Evolutionary conservation across 2,329 filamentous ascomycete species (phyloP).

Genomic region (Aureobasidium uvarum): DNA sequence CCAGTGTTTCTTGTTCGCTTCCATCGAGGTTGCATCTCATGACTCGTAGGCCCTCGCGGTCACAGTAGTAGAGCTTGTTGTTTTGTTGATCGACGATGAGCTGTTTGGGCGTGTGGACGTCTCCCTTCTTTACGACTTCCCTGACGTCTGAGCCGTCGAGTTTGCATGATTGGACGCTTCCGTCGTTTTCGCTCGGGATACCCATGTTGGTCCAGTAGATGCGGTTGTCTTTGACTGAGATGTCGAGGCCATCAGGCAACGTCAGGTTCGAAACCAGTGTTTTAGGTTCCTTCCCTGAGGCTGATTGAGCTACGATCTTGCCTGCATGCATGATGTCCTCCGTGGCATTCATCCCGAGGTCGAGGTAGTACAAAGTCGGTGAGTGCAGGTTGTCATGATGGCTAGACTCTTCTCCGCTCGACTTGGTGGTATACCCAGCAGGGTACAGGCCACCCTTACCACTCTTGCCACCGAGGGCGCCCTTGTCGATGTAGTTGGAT

Average conservation of each 20-base stretch:
- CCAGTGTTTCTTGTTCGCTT: conserved; percentile 40
- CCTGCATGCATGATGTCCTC: conserved; percentile 49
- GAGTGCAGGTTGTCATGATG: conserved; percentile 17
- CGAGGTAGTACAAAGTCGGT: conserved; percentile 9
- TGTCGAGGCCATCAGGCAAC: conserved; percentile 43
- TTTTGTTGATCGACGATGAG: conserved; percentile 35
- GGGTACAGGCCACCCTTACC: conserved; percentile 29
- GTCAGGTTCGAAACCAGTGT: conserved; percentile 59
- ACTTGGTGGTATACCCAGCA: conserved; percentile 5
- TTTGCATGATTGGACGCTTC: conserved; percentile 41
- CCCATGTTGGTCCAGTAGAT: conserved; percentile 41
- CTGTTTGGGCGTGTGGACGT: conserved; percentile 53
- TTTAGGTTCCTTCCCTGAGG: conserved; percentile 49
- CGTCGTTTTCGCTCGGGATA: conserved; percentile 27
- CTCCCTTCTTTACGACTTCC: conserved; percentile 47
- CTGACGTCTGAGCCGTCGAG: conserved; percentile 36
- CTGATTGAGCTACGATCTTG: conserved; percentile 57
- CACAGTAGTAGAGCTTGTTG: conserved; percentile 44
- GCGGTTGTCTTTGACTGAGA: conserved; percentile 40
- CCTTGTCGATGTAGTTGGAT: conserved; percentile 47
- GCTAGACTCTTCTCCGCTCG: neutral
- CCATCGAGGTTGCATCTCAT: conserved; percentile 42
- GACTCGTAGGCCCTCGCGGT: conserved; percentile 47
- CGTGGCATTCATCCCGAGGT: conserved; percentile 2
- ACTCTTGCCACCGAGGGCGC: conserved; percentile 46